A percentile compares a stretch with the other conserved stretches of the same genome.
These are phyloP conservation scores for Citrus hindsii DNA, from an alignment of 345 rosid genomes.

Conservation along the genomic window DNA sequence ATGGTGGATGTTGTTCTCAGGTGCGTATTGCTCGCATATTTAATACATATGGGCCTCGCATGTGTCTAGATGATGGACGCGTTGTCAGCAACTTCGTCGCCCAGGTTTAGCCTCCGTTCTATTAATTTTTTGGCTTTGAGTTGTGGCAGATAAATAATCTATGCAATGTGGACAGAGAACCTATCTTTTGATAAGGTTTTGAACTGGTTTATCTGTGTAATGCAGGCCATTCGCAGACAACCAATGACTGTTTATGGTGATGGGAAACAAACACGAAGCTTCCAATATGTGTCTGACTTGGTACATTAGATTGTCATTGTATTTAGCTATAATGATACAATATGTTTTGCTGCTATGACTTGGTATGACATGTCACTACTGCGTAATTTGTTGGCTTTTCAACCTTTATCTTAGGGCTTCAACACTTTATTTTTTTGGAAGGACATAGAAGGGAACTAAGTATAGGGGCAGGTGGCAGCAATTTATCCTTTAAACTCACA, in stretches of 20 bases:
- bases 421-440: background rate
- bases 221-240: conserved; percentile 75
- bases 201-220: conserved; percentile 4
- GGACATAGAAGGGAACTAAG: background rate
- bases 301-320: conserved; percentile 31
- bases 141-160: background rate
- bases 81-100: conserved; percentile 99
- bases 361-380: background rate
- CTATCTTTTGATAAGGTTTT: background rate
- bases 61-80: conserved; percentile 99
- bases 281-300: conserved; percentile 97
- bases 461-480: background rate
- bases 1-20: conserved; percentile 33
- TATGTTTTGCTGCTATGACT: background rate
- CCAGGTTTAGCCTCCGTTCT: conserved; percentile 50
- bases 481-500: background rate
- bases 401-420: background rate
- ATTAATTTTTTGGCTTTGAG: background rate
- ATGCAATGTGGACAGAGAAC: background rate
- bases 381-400: background rate
- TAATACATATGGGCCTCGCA: conserved; percentile 97
- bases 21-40: conserved; percentile 98
- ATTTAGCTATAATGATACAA: background rate
- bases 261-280: conserved; percentile 99
- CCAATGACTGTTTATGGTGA: conserved; percentile 98